Evolutionary conservation across 192 early-diverging fungal species (phyloP).

Genomic region (Dissophora ornata): DNA sequence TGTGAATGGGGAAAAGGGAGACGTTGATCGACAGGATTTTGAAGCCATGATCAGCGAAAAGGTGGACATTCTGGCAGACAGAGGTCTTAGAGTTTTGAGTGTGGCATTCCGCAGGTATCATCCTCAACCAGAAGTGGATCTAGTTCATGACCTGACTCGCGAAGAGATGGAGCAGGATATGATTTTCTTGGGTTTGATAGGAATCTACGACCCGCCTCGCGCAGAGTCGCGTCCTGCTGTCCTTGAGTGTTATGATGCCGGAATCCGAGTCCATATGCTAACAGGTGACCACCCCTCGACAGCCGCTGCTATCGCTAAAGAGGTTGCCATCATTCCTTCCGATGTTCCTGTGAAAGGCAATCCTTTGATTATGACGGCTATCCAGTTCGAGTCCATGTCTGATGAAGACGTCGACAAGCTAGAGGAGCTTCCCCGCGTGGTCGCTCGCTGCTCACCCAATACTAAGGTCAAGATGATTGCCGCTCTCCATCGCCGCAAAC

Average conservation of each 20-base stretch:
- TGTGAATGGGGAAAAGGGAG: conserved; percentile 38
- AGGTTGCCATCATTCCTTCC: conserved; percentile 82
- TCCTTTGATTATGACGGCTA: conserved; percentile 83
- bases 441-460: conserved; percentile 94
- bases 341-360: conserved; percentile 45
- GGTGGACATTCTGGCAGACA: conserved; percentile 59
- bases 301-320: conserved; percentile 90
- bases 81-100: conserved; percentile 78
- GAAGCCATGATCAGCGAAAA: conserved; percentile 76
- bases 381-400: conserved; percentile 85
- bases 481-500: conserved; percentile 80
- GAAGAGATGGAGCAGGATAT: conserved; percentile 77
- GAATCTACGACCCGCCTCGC: conserved; percentile 93
- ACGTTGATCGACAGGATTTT: conserved; percentile 68
- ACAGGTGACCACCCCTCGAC: conserved; percentile 94
- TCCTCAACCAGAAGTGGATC: conserved; percentile 37
- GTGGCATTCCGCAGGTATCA: conserved; percentile 72
- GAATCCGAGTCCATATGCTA: conserved; percentile 97
- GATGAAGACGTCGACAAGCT: conserved; percentile 86
- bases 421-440: conserved; percentile 84
- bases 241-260: conserved; percentile 85
- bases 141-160: conserved; percentile 37
- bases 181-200: conserved; percentile 88
- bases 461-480: conserved; percentile 97
- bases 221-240: conserved; percentile 74